These are phyloP conservation scores for Yarrowia galli DNA, from an alignment of 1,139 yeast species.

Conservation along the genomic window DNA sequence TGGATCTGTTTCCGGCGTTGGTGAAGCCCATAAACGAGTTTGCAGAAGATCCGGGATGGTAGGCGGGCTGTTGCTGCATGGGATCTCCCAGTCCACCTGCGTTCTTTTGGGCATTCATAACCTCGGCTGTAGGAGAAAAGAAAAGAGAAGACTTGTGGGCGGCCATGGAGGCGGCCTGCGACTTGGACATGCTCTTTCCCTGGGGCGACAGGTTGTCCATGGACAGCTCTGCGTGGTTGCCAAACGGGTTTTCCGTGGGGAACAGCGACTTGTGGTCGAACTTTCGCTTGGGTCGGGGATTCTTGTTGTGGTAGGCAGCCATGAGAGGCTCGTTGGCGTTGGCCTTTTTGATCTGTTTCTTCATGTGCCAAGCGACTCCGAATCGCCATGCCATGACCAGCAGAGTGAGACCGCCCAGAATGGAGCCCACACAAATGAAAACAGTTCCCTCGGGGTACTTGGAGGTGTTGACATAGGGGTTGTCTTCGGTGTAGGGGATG, in stretches of 20 bases:
- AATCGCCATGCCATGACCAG: constrained; percentile 54
- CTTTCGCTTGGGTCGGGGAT: constrained; percentile 39
- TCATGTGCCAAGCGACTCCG: constrained; percentile 39
- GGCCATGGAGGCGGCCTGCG: constrained; percentile 33
- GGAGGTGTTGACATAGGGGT: constrained; percentile 67
- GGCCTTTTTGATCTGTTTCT: constrained; percentile 43
- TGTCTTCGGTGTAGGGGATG: constrained; percentile 60
- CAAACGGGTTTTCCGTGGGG: constrained; percentile 38
- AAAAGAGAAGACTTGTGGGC: constrained; percentile 55
- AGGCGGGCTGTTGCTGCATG: constrained; percentile 41
- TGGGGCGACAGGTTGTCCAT: constrained; percentile 38
- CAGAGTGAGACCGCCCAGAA: constrained; percentile 63
- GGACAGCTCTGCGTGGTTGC: constrained; percentile 30
- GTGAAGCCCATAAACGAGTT: constrained; percentile 36
- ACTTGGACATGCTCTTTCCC: constrained; percentile 34
- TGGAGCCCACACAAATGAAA: constrained; percentile 77
- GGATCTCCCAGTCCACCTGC: constrained; percentile 4
- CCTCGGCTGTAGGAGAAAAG: constrained; percentile 82
- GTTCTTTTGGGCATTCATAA: constrained; percentile 55
- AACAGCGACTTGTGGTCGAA: constrained; percentile 36
- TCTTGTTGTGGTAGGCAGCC: constrained; percentile 26
- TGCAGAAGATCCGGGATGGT: constrained; percentile 41
- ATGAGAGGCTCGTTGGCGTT: constrained; percentile 40
- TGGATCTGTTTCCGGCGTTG: constrained; percentile 44
- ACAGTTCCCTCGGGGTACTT: constrained; percentile 74